Conservation (phyloP, 108 stramenopile genomes). For the Thalassiosira profunda region DNA sequence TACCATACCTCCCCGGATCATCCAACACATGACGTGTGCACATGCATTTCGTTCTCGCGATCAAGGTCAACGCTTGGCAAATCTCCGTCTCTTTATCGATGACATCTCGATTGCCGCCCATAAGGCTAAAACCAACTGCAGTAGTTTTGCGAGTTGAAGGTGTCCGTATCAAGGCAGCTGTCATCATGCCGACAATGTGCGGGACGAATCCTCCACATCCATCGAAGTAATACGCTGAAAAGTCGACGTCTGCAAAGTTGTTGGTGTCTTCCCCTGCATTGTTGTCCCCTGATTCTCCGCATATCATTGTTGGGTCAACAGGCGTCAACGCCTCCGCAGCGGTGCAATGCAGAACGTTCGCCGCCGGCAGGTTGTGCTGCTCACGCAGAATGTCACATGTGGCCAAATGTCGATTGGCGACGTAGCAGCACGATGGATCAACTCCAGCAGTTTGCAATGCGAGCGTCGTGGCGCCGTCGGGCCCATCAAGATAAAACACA, state of each 20-base stretch:
- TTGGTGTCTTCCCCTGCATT: neutral
- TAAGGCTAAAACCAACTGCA: constrained; percentile 50
- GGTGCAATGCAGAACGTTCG: constrained; percentile 41
- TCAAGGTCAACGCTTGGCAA: constrained; percentile 26
- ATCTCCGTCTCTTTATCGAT: constrained; percentile 49
- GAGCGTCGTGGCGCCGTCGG: constrained; percentile 39
- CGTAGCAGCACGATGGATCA: constrained; percentile 33
- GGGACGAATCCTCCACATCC: constrained; percentile 53
- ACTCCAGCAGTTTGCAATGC: constrained; percentile 25
- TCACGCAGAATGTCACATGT: constrained; percentile 35
- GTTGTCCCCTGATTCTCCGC: no score
- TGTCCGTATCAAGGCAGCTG: constrained; percentile 41
- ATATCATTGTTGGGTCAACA: no score
- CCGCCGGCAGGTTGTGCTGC: constrained; percentile 14
- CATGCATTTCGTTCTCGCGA: constrained; percentile 44
- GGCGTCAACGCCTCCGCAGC: constrained; percentile 41
- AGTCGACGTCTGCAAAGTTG: constrained; percentile 17
- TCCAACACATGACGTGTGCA: constrained; percentile 41
- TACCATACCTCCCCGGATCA: constrained; percentile 37
- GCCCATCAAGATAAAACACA: constrained; percentile 58
- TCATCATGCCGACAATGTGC: constrained; percentile 52
- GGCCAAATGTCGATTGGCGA: constrained; percentile 56
- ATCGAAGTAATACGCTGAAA: constrained; percentile 60
- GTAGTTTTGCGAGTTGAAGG: constrained; percentile 4
- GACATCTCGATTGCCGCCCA: constrained; percentile 47